These are phyloP conservation scores for Exobasidium rhododendri DNA, from an alignment of 1,284 basidiomycete genomes.

Conservation along the genomic window DNA sequence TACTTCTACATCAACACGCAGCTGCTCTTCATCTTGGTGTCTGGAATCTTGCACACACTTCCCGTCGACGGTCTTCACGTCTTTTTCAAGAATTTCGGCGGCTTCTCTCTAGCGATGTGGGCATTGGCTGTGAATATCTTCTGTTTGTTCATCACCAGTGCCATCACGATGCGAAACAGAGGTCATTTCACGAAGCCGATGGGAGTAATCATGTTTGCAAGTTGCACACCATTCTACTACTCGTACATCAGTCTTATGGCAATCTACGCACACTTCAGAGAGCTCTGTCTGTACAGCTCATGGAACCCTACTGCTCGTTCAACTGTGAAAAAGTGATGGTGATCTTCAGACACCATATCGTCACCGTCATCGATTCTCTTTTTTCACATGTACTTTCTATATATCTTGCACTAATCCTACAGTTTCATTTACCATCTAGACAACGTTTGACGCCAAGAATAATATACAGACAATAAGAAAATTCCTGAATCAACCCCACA, in stretches of 20 bases:
- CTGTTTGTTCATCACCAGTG: constrained; percentile 32
- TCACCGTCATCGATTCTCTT: too few relatives aligned
- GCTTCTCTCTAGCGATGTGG: constrained; percentile 32
- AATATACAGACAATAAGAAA: too few relatives aligned
- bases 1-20: constrained; percentile 40
- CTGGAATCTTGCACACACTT: constrained; percentile 23
- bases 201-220: constrained; percentile 35
- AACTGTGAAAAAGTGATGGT: constrained; percentile 1
- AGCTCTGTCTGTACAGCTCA: constrained; percentile 42
- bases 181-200: constrained; percentile 34
- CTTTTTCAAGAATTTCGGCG: constrained; percentile 36
- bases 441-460: too few relatives aligned
- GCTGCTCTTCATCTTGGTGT: constrained; percentile 28
- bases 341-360: too few relatives aligned
- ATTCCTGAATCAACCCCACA: too few relatives aligned
- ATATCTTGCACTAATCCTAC: too few relatives aligned
- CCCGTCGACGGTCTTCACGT: constrained; percentile 22
- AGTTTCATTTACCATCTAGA: too few relatives aligned
- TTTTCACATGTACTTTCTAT: too few relatives aligned
- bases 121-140: constrained; percentile 34
- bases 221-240: constrained; percentile 35
- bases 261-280: constrained; percentile 45
- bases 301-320: constrained; percentile 20
- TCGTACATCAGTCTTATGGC: constrained; percentile 31
- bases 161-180: constrained; percentile 39